Evolutionary conservation across 768 basidiomycete genomes (phyloP), one percentile per base, ranked within the genome.

Genomic region (Russula earlei): DNA sequence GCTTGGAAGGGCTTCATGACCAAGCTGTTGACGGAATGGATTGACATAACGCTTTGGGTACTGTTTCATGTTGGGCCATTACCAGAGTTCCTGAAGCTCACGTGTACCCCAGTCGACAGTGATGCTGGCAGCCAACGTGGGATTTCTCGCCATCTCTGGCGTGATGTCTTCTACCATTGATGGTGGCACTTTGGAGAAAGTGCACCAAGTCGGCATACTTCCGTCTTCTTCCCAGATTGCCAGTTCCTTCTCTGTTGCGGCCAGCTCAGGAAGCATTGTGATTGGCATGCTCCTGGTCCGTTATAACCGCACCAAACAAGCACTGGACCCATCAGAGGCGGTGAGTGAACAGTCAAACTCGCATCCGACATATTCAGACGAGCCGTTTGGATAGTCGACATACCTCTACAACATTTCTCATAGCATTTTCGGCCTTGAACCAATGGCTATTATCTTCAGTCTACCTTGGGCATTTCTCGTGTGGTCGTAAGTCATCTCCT

Each of bases 391-490:
- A 7, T 43, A 67, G 64, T 66, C 62, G 12, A 50, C 51, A 14
- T 71, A 62, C 42, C 56, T 72, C 6, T 31, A 54, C 10, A 59
- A 55, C 5, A 60, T 66, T 38, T 63, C 61, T n/a, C 64, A 72
- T 10, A 31, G 60, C 8, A 62, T 49, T 1, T 69, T 72, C 17
- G 80, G 81, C 1, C 66, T 80, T 3, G 78, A 82, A 63, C 75
- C 65, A 1, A 69, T 81, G 8, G 78, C 79, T 12, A 69, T 83
- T 25, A 62, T 79, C 50, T 79, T 80, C 57, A 77, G 77, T 52
- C 64, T 83, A 10, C 82, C 82, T 0, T 78, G 78, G 55, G 77
- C 77, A 1, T 66, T 82, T 24, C 69, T 83, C 31, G 75, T 83
- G 71, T 83, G 81, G 81, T 75, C 74, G 81, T 81, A 63, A n/a